Percentiles rank a stretch among this genome's conserved stretches.
These are phyloP conservation scores for Paraurostyla sp. DNA, from an alignment of 73 alveolate species.

Conservation along the genomic window DNA sequence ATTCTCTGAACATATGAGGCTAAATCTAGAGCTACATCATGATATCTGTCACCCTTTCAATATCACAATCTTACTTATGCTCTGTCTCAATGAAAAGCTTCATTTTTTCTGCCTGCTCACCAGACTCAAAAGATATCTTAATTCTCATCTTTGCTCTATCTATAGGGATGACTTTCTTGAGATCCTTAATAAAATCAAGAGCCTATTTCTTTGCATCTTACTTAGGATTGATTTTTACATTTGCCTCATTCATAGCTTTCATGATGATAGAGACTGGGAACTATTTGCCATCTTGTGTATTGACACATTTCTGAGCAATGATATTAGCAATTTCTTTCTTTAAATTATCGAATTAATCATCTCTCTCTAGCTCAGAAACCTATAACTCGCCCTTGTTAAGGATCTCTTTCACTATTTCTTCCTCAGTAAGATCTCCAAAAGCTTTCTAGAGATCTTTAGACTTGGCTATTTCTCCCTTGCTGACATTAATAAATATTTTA, in stretches of 20 bases:
- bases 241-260: conserved; percentile 88
- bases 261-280: conserved; percentile 84
- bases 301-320: conserved; percentile 86
- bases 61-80: conserved; percentile 10
- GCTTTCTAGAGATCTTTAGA: conserved; percentile 85
- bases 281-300: conserved; percentile 77
- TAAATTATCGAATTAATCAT: conserved; percentile 74
- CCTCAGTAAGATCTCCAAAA: conserved; percentile 86
- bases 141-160: conserved; percentile 92
- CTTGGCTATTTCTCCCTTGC: conserved; percentile 97
- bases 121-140: conserved; percentile 42
- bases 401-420: conserved; percentile 89
- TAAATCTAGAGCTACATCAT: conserved; percentile 34
- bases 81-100: conserved; percentile 24
- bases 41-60: conserved; percentile 32
- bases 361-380: conserved; percentile 91
- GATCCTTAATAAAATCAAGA: conserved; percentile 75
- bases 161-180: conserved; percentile 79
- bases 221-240: conserved; percentile 75
- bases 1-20: conserved; percentile 53
- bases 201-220: conserved; percentile 91
- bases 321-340: conserved; percentile 88
- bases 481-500: conserved; percentile 94
- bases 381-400: conserved; percentile 96
- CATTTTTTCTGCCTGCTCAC: conserved; percentile 44